A percentile compares a stretch with the other conserved stretches of the same genome.
These are phyloP conservation scores for Prunus dulcis DNA, from an alignment of 306 rosid species.

Conservation along the genomic window DNA sequence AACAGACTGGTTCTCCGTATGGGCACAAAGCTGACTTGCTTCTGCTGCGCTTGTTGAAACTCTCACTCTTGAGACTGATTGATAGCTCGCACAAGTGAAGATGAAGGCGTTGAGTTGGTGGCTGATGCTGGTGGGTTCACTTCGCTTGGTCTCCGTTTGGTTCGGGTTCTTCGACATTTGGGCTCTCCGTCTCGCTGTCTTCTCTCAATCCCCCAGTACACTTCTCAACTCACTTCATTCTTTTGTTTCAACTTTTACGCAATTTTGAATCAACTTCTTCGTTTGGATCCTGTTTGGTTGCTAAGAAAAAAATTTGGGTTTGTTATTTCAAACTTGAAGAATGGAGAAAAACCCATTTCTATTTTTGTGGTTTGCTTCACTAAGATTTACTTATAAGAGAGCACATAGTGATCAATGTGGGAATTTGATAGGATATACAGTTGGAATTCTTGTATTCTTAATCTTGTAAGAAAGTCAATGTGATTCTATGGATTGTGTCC, in stretches of 20 bases:
- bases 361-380: neutral
- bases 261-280: neutral
- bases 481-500: neutral
- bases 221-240: constrained; percentile 2
- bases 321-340: neutral
- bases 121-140: constrained; percentile 78
- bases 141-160: constrained; percentile 87
- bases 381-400: neutral
- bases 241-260: neutral
- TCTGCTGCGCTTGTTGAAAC: neutral
- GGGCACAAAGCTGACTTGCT: neutral
- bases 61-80: too few relatives aligned
- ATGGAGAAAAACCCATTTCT: neutral
- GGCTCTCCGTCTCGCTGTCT: constrained; percentile 81
- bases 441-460: neutral
- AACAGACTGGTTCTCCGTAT: neutral
- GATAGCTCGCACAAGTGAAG: neutral
- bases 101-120: constrained; percentile 88
- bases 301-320: neutral
- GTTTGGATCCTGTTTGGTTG: neutral
- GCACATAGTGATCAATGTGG: neutral
- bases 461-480: neutral
- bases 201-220: constrained; percentile 64
- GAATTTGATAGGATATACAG: neutral
- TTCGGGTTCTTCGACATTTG: constrained; percentile 93